phyloP scores from a whole-genome alignment of 306 rosid genomes.

The Chamaecrista fasciculata region DNA sequence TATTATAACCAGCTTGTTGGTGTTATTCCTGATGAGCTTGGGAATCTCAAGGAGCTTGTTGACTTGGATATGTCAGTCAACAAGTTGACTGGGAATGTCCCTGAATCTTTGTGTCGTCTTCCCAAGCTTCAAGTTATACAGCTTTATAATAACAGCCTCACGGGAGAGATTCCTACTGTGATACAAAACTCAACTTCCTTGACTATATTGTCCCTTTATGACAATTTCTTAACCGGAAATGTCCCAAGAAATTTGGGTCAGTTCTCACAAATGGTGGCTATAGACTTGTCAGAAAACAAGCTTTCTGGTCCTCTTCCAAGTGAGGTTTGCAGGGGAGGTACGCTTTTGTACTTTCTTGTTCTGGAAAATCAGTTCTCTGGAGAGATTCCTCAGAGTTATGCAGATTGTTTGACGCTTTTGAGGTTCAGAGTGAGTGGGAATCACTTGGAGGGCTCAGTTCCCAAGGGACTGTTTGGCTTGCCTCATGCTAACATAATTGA shows the following conservation, averaged over 20 bases:
- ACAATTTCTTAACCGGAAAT: slow-evolving; percentile 46
- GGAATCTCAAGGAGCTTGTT: slow-evolving; percentile 47
- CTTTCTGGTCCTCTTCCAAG: slow-evolving; percentile 61
- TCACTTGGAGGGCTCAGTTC: slow-evolving; percentile 48
- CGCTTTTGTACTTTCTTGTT: slow-evolving; percentile 47
- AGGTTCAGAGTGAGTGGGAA: slow-evolving; percentile 60
- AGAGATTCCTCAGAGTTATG: slow-evolving; percentile 42
- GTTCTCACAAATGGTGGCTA: slow-evolving; percentile 38
- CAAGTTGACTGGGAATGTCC: slow-evolving; percentile 48
- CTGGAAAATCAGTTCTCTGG: slow-evolving; percentile 55
- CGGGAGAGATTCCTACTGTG: slow-evolving; percentile 50
- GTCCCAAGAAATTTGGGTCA: slow-evolving; percentile 53
- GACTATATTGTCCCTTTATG: slow-evolving; percentile 54
- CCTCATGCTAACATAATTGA: slow-evolving; percentile 59
- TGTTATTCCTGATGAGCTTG: slow-evolving; percentile 52
- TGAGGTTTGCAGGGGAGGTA: slow-evolving; percentile 51
- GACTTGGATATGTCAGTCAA: slow-evolving; percentile 74
- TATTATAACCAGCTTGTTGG: slow-evolving; percentile 56
- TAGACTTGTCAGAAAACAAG: slow-evolving; percentile 64
- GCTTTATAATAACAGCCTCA: slow-evolving; percentile 61
- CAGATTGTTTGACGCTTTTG: slow-evolving; percentile 44
- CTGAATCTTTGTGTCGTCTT: slow-evolving; percentile 53
- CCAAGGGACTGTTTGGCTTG: slow-evolving; percentile 45
- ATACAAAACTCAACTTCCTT: slow-evolving; percentile 53
- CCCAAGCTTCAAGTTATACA: slow-evolving; percentile 63